Percentiles rank a stretch among this genome's conserved stretches.
Conservation (phyloP, 805 yeast genomes). For the Metschnikowia chrysomelidarum region DNA sequence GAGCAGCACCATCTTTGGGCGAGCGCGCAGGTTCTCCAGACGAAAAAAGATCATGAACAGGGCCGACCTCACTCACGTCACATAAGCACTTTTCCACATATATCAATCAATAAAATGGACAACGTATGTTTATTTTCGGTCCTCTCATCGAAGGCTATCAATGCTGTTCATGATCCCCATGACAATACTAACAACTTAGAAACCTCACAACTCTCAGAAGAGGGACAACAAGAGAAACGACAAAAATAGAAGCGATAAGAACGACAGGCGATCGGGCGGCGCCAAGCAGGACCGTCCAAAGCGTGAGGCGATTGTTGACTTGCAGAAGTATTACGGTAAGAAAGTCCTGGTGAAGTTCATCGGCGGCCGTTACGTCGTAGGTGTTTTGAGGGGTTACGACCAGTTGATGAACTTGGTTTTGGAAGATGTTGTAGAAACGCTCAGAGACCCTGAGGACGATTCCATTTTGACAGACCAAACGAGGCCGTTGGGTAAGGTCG, state of each 20-base stretch:
- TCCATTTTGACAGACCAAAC: constrained; percentile 52
- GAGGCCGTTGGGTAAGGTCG: constrained; percentile 62
- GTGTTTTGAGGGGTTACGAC: constrained; percentile 79
- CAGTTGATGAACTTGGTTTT: constrained; percentile 77
- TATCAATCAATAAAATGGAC: constrained; percentile 11
- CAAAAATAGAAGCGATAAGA: constrained; percentile 11
- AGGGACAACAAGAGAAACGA: constrained; percentile 12
- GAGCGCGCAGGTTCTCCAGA: no score
- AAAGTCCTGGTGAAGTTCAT: constrained; percentile 72
- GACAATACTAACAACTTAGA: constrained; percentile 16
- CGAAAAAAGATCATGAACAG: constrained; percentile 1
- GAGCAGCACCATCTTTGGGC: no score
- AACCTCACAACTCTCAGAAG: constrained; percentile 13
- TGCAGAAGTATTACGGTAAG: constrained; percentile 72
- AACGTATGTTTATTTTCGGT: constrained; percentile 14
- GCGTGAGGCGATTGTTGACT: constrained; percentile 84
- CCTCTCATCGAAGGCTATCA: not conserved
- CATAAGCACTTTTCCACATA: not conserved
- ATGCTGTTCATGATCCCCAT: not conserved
- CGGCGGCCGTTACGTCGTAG: constrained; percentile 84
- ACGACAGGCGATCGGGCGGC: constrained; percentile 11
- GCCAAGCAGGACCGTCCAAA: constrained; percentile 63
- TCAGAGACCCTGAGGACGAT: constrained; percentile 68
- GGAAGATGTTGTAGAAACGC: constrained; percentile 65
- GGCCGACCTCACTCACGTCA: not conserved